Conservation (phyloP, 306 rosid species). For the Cicer yamashitae region DNA sequence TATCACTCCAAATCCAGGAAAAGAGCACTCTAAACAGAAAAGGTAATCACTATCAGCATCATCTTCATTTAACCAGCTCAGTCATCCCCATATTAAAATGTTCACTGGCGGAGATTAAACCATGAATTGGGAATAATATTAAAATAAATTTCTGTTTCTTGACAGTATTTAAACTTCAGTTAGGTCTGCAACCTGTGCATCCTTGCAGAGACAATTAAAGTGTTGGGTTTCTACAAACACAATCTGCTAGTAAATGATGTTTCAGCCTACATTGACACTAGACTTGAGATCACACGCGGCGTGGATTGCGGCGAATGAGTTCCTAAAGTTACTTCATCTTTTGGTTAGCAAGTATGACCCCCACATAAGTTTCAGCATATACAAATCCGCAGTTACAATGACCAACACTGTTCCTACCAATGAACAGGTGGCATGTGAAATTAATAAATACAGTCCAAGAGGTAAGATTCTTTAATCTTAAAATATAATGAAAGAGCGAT, state of each 20-base stretch:
- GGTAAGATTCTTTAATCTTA: constrained; percentile 26
- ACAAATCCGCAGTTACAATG: not conserved
- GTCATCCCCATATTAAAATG: constrained; percentile 24
- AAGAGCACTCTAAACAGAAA: constrained; percentile 9
- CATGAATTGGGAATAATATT: constrained; percentile 4
- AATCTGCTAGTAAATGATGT: constrained; percentile 6
- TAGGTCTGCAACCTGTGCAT: constrained; percentile 1
- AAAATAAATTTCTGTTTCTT: not conserved
- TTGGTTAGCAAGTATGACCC: constrained; percentile 17
- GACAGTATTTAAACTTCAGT: constrained; percentile 28
- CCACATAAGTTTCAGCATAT: constrained; percentile 32
- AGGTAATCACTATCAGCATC: constrained; percentile 14
- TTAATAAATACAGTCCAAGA: constrained; percentile 24
- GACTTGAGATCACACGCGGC: constrained; percentile 17
- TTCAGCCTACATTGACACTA: not conserved
- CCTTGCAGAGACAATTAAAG: constrained; percentile 1
- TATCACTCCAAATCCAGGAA: constrained; percentile 1
- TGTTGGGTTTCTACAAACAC: constrained; percentile 13
- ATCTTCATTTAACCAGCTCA: constrained; percentile 36
- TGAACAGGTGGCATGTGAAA: constrained; percentile 2
- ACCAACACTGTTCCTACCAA: not conserved
- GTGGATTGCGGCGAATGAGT: constrained; percentile 9
- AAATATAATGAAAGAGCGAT: constrained; percentile 13
- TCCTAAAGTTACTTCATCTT: constrained; percentile 14
- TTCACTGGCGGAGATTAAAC: constrained; percentile 18